These are phyloP conservation scores for Globisporangium sylvaticum DNA, from an alignment of 352 stramenopile genomes.

Conservation along the genomic window DNA sequence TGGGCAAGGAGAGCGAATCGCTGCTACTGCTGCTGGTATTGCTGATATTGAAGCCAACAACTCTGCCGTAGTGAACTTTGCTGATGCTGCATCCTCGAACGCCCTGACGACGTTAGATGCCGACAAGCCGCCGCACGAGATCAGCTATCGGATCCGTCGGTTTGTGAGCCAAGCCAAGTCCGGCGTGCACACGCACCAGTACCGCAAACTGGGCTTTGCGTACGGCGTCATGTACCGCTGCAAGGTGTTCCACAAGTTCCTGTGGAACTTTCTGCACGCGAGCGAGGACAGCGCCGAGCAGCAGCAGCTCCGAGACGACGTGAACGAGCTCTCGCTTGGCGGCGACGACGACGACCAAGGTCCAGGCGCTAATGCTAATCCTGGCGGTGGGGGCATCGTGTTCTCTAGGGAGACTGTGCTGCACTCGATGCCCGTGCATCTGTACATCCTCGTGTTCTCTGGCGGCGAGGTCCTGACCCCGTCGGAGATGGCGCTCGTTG, in stretches of 20 bases:
- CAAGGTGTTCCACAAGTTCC: constrained; percentile 71
- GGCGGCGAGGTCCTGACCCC: constrained; percentile 55
- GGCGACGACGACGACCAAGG: constrained; percentile 21
- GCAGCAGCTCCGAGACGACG: constrained; percentile 34
- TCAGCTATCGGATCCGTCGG: constrained; percentile 67
- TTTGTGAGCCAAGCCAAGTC: constrained; percentile 63
- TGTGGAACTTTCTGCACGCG: constrained; percentile 63
- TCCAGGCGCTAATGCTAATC: neutral
- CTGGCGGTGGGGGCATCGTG: constrained; percentile 37
- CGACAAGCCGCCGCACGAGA: constrained; percentile 22
- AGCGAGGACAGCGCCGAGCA: constrained; percentile 20
- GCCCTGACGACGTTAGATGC: neutral
- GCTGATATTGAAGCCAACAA: neutral
- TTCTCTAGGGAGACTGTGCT: constrained; percentile 77
- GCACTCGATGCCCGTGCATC: constrained; percentile 67
- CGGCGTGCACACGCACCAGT: constrained; percentile 58
- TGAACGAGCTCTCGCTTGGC: constrained; percentile 35
- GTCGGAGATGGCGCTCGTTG: constrained; percentile 44
- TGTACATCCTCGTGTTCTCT: constrained; percentile 81
- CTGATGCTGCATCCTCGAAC: neutral
- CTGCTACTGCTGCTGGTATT: neutral
- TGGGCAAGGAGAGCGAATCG: neutral
- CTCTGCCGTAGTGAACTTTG: neutral
- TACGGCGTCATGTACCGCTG: constrained; percentile 84
- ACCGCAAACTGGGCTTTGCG: constrained; percentile 69